Evolutionary conservation across 768 basidiomycete species (phyloP).

Genomic region (Lactifluus volemus): DNA sequence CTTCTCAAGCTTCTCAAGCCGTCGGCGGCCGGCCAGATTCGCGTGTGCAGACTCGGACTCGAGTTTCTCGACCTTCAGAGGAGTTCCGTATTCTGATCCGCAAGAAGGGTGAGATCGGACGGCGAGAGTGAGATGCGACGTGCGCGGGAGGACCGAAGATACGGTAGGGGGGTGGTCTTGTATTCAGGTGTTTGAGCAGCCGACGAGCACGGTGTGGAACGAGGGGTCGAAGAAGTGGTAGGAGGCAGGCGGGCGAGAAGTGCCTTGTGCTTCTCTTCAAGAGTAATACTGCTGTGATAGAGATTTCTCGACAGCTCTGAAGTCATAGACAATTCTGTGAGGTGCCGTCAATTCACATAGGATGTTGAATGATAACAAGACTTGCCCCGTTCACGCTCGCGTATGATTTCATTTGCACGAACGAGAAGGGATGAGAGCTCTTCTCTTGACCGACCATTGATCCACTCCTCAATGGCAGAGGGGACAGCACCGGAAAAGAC

Average conservation of each 20-base stretch:
- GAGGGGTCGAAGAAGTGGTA: slow-evolving; percentile 21
- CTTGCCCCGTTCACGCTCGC: slow-evolving; percentile 67
- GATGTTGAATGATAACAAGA: not conserved
- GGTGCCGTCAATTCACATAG: not conserved
- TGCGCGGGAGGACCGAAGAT: slow-evolving; percentile 24
- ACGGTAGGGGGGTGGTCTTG: slow-evolving; percentile 8
- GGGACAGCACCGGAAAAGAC: slow-evolving; percentile 18
- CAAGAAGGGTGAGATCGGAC: slow-evolving; percentile 57
- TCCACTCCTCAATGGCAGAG: slow-evolving; percentile 36
- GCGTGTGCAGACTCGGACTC: slow-evolving; percentile 60
- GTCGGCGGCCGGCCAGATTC: slow-evolving; percentile 59
- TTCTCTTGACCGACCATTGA: slow-evolving; percentile 58
- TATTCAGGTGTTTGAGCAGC: slow-evolving; percentile 20
- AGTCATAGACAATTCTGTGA: slow-evolving; percentile 55
- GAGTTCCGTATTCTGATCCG: slow-evolving; percentile 80
- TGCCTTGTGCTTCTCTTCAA: slow-evolving; percentile 66
- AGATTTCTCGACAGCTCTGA: slow-evolving; percentile 61
- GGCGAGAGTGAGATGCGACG: slow-evolving; percentile 58
- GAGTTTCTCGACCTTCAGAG: slow-evolving; percentile 64
- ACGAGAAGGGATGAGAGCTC: slow-evolving; percentile 62
- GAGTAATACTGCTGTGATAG: slow-evolving; percentile 56
- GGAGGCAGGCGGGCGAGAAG: slow-evolving; percentile 52
- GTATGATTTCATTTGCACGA: slow-evolving; percentile 69
- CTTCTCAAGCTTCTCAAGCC: slow-evolving; percentile 64
- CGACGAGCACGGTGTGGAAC: slow-evolving; percentile 20